phyloP scores from a whole-genome alignment of 306 rosid species.

The Acmispon strigosus region DNA sequence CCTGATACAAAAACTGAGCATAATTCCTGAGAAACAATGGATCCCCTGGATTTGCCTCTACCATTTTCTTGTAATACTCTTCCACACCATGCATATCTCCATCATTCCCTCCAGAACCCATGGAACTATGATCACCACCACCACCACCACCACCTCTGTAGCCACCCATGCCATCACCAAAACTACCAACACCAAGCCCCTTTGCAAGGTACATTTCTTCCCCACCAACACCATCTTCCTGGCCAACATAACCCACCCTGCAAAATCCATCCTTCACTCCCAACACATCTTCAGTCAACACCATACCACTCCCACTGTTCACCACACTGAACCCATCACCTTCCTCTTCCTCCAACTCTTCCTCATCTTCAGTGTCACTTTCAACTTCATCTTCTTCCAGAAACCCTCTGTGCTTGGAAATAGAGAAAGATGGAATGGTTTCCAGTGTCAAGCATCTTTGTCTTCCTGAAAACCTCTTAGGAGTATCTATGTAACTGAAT shows the following conservation, averaged over 20 bases:
- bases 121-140: conserved; percentile 33
- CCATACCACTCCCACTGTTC: conserved; percentile 14
- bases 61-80: conserved; percentile 62
- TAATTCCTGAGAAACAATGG: conserved; percentile 77
- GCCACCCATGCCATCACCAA: conserved; percentile 38
- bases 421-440: conserved; percentile 55
- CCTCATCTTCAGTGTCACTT: conserved; percentile 32
- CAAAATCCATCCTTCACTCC: conserved; percentile 27
- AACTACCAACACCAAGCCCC: conserved; percentile 47
- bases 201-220: conserved; percentile 46
- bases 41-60: conserved; percentile 71
- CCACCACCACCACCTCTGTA: conserved; percentile 16
- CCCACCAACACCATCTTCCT: conserved; percentile 15
- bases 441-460: conserved; percentile 31
- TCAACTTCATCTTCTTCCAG: conserved; percentile 50
- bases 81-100: conserved; percentile 49
- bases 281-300: conserved; percentile 25
- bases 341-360: conserved; percentile 15
- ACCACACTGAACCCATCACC: conserved; percentile 1
- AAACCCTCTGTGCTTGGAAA: conserved; percentile 9
- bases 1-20: conserved; percentile 74
- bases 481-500: background rate
- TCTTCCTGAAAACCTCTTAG: conserved; percentile 19
- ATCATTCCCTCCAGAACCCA: conserved; percentile 42
- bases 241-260: conserved; percentile 25